These are phyloP conservation scores for Salix arbutifolia DNA, from an alignment of 345 rosid species.

Conservation along the genomic window DNA sequence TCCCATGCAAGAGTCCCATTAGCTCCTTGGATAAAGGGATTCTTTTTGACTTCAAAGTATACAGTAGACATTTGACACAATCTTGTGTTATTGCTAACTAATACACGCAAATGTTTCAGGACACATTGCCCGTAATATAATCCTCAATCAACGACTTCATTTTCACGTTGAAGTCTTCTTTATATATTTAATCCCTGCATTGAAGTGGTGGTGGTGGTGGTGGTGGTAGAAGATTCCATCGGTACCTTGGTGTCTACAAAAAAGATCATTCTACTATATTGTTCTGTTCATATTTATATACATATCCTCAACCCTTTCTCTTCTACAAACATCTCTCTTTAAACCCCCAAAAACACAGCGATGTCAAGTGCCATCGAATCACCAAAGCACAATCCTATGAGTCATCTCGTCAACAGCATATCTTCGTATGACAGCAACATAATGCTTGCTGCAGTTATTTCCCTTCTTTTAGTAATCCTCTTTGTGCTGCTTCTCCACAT, in stretches of 20 bases:
- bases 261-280: not conserved
- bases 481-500: constrained; percentile 76
- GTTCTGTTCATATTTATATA: not conserved
- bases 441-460: constrained; percentile 66
- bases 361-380: constrained; percentile 12
- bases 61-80: not conserved
- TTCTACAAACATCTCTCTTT: not conserved
- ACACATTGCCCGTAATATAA: constrained; percentile 10
- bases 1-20: constrained; percentile 15
- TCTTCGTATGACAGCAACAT: constrained; percentile 67
- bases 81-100: not conserved
- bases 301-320: not conserved
- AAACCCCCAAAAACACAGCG: not conserved
- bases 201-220: not conserved
- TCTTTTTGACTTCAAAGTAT: constrained; percentile 25
- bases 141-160: constrained; percentile 30
- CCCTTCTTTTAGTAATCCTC: constrained; percentile 66
- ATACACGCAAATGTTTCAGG: constrained; percentile 19
- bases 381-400: constrained; percentile 23
- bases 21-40: constrained; percentile 41
- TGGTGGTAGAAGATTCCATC: constrained; percentile 7
- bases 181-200: not conserved
- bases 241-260: not conserved
- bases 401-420: constrained; percentile 35
- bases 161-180: constrained; percentile 20